phyloP scores from a whole-genome alignment of 1,284 basidiomycete genomes.

The Austroboletus novae-zelandiae region DNA sequence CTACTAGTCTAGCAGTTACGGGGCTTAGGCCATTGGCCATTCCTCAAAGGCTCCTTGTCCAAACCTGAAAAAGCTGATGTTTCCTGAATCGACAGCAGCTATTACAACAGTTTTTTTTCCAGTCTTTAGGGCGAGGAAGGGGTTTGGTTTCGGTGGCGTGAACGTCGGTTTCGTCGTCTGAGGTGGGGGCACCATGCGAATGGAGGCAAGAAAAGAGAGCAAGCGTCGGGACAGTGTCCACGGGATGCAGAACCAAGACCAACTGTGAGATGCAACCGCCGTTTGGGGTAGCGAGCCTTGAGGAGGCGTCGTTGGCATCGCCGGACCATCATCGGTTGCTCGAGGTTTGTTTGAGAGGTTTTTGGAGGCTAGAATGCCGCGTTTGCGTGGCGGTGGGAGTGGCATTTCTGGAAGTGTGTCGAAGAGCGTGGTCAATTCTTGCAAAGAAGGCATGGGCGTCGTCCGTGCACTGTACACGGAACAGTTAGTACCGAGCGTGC shows the following conservation, averaged over 20 bases:
- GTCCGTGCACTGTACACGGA: constrained; percentile 56
- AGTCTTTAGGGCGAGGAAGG: constrained; percentile 77
- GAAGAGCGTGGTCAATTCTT: constrained; percentile 67
- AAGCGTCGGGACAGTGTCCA: constrained; percentile 1
- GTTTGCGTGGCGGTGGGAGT: constrained; percentile 52
- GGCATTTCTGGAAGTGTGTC: constrained; percentile 55
- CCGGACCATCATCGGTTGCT: constrained; percentile 10
- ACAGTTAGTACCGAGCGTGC: neutral
- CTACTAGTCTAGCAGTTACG: too few relatives aligned
- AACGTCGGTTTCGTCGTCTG: constrained; percentile 26
- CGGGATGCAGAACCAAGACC: neutral
- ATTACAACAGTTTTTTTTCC: constrained; percentile 86
- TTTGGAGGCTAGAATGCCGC: constrained; percentile 3
- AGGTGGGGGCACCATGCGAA: constrained; percentile 16
- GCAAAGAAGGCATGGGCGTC: constrained; percentile 69
- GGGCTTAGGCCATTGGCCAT: constrained; percentile 50
- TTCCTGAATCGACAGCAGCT: constrained; percentile 89
- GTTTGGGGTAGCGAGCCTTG: neutral
- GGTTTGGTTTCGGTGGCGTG: constrained; percentile 48
- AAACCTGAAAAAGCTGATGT: constrained; percentile 86
- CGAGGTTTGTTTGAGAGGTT: constrained; percentile 18
- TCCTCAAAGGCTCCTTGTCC: constrained; percentile 84
- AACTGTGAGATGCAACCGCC: neutral
- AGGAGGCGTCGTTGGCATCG: constrained; percentile 4
- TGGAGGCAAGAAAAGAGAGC: constrained; percentile 11